Evolutionary conservation across 805 yeast species (phyloP).

Genomic region (Nakazawaea populi): DNA sequence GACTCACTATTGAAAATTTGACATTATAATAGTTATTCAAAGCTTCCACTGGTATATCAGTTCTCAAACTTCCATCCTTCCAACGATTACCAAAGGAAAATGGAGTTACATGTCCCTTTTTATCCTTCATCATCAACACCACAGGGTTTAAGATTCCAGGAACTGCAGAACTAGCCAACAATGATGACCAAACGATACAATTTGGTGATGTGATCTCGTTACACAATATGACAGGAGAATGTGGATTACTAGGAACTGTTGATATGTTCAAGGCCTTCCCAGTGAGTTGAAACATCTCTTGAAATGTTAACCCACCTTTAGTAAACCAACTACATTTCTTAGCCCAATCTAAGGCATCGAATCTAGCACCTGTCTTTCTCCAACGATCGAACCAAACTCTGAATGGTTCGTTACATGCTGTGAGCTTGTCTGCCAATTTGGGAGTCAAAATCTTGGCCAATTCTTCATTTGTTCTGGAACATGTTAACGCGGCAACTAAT

Average conservation of each 20-base stretch:
- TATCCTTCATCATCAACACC: conserved; percentile 64
- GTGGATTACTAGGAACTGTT: conserved; percentile 78
- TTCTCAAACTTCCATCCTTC: conserved; percentile 74
- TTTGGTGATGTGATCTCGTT: conserved; percentile 74
- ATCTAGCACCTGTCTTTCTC: conserved; percentile 73
- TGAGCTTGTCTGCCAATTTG: conserved; percentile 53
- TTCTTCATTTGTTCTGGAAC: conserved; percentile 68
- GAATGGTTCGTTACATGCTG: conserved; percentile 64
- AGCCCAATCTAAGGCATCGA: conserved; percentile 75
- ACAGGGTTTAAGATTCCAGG: conserved; percentile 81
- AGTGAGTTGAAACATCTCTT: conserved; percentile 61
- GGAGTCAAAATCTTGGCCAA: conserved; percentile 51
- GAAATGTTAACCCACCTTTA: conserved; percentile 63
- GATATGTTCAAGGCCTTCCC: conserved; percentile 69
- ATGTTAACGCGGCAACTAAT: conserved; percentile 63
- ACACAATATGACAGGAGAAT: conserved; percentile 74
- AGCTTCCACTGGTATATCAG: conserved; percentile 73
- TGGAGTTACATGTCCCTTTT: conserved; percentile 40
- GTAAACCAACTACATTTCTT: conserved; percentile 64
- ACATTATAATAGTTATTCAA: conserved; percentile 72
- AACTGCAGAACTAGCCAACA: conserved; percentile 75
- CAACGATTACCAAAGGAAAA: conserved; percentile 71
- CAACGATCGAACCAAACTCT: conserved; percentile 56
- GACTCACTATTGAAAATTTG: conserved; percentile 71
- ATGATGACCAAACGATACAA: conserved; percentile 76